phyloP scores from a whole-genome alignment of 2,329 filamentous ascomycete genomes.

The Botrytis tulipae region DNA sequence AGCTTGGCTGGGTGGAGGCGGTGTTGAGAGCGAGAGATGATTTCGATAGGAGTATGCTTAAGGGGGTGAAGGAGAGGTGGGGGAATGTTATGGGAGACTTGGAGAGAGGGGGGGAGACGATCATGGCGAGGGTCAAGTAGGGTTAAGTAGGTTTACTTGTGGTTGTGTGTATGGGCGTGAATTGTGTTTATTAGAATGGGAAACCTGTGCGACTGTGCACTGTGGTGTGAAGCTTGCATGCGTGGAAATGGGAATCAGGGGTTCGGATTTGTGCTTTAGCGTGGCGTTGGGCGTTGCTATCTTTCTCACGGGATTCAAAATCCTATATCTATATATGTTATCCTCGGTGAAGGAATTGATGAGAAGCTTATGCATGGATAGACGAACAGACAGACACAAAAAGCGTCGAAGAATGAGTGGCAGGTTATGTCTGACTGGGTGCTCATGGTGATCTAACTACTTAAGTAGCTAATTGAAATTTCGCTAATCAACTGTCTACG shows the following conservation, averaged over 20 bases:
- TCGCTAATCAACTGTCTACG: background rate
- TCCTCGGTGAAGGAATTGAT: background rate
- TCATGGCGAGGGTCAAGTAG: slow-evolving; percentile 89
- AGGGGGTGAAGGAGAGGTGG: slow-evolving; percentile 82
- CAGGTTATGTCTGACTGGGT: too few relatives aligned
- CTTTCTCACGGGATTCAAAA: background rate
- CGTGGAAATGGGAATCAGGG: background rate
- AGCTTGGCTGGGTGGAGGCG: slow-evolving; percentile 92
- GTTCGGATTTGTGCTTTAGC: background rate
- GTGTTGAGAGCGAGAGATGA: slow-evolving; percentile 85
- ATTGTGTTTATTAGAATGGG: background rate
- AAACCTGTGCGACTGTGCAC: too few relatives aligned
- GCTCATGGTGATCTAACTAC: background rate
- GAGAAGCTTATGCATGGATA: too few relatives aligned
- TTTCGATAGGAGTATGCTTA: slow-evolving; percentile 88
- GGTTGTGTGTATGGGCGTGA: too few relatives aligned
- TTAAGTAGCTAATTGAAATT: rapidly evolving
- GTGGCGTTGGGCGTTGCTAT: background rate
- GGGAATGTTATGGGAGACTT: slow-evolving; percentile 79
- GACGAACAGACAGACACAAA: too few relatives aligned
- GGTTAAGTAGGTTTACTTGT: background rate
- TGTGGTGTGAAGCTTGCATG: too few relatives aligned
- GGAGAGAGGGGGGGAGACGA: slow-evolving; percentile 79
- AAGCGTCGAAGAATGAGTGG: too few relatives aligned
- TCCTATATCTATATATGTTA: background rate